These are phyloP conservation scores for Immersiporthe knoxdaviesiana DNA, from an alignment of 2,329 filamentous ascomycete genomes.

Conservation along the genomic window DNA sequence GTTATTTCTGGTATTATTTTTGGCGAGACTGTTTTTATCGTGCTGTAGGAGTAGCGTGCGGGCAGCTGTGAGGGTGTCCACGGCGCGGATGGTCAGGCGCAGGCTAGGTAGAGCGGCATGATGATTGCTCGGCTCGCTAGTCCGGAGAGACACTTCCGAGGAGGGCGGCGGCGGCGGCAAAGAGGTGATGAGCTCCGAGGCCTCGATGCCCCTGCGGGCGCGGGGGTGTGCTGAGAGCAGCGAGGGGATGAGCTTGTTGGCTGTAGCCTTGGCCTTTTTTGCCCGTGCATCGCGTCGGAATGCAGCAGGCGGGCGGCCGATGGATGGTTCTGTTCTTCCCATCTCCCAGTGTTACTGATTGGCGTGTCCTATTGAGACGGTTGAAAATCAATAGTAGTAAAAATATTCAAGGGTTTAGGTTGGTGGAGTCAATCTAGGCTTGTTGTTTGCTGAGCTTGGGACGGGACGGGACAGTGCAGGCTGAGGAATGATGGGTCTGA, in stretches of 20 bases:
- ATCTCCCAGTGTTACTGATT: conserved; percentile 2
- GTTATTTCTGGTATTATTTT: no score
- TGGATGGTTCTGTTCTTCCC: conserved; percentile 23
- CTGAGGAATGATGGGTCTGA: background rate
- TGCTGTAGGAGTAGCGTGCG: background rate
- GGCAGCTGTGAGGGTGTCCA: conserved; percentile 23
- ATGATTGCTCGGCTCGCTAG: background rate
- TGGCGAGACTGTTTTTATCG: background rate
- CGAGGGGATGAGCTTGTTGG: conserved; percentile 63
- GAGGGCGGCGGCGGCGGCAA: conserved; percentile 30
- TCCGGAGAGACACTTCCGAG: no score
- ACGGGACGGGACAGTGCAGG: background rate
- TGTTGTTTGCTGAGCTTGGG: background rate
- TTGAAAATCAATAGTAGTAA: no score
- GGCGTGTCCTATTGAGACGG: no score
- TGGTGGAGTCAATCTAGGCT: background rate
- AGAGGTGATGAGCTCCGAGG: conserved; percentile 51
- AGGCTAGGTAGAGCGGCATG: background rate
- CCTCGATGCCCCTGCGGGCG: conserved; percentile 57
- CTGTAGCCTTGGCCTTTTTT: conserved; percentile 58
- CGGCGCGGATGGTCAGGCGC: conserved; percentile 15
- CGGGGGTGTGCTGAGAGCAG: conserved; percentile 56
- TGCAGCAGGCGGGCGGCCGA: conserved; percentile 19
- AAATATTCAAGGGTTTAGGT: no score
- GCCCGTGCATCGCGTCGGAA: conserved; percentile 40